Evolutionary conservation across 805 yeast species (phyloP).

Genomic region (Starmerella kuoi): DNA sequence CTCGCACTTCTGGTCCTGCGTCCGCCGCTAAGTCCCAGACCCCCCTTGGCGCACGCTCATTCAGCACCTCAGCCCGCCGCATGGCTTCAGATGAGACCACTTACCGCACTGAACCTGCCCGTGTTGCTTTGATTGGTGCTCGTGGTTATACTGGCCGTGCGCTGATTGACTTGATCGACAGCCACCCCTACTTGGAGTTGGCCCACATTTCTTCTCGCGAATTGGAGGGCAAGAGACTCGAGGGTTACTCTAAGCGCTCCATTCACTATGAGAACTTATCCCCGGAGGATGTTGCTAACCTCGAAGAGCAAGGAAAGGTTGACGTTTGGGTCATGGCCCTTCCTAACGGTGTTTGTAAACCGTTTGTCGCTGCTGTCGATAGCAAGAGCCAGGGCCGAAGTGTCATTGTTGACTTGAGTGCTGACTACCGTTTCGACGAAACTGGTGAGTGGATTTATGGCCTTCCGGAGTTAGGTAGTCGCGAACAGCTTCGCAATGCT

Average conservation of each 20-base stretch:
- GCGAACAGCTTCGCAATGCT: conserved; percentile 56
- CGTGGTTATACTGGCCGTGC: conserved; percentile 97
- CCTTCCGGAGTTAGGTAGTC: conserved; percentile 75
- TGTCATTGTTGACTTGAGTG: conserved; percentile 81
- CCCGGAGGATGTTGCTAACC: conserved; percentile 66
- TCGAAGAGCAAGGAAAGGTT: conserved; percentile 66
- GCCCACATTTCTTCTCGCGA: conserved; percentile 95
- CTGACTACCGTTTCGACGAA: conserved; percentile 89
- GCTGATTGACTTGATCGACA: conserved; percentile 70
- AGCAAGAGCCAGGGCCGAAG: conserved; percentile 42
- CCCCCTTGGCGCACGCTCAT: conserved; percentile 4
- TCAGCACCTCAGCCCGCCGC: background rate
- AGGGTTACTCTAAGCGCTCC: conserved; percentile 74
- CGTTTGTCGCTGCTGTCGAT: conserved; percentile 36
- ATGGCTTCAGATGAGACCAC: background rate
- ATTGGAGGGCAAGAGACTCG: conserved; percentile 70
- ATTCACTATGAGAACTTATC: conserved; percentile 76
- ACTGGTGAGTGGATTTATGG: conserved; percentile 89
- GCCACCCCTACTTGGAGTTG: conserved; percentile 77
- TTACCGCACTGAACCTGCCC: conserved; percentile 44
- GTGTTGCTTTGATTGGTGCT: conserved; percentile 93
- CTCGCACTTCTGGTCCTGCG: background rate
- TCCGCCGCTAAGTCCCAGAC: background rate
- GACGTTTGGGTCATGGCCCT: conserved; percentile 99
- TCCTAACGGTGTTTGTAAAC: conserved; percentile 87